Base-by-base conservation (phyloP, 768 basidiomycete genomes). In the Erythrobasidium yunnanense region DNA sequence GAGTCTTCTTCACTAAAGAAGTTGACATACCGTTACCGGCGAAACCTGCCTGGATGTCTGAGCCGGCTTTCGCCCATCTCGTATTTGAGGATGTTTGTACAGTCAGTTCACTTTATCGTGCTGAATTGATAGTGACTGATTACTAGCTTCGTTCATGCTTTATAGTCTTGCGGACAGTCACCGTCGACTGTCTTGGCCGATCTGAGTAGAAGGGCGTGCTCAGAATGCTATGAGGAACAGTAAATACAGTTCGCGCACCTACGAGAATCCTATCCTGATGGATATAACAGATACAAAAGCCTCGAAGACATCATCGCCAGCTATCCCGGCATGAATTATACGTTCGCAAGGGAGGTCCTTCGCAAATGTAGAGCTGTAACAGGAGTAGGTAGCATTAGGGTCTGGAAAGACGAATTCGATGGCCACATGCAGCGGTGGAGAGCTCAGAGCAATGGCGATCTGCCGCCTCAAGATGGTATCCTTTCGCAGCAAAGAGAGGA, bases 1-100 rank as follows among this genome's bases (percentile, higher is more conserved):
- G 56, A 2, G 56, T 58, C 3, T 58, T 45, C 25, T 25, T 58
- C 18, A 58, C 42, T 4, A 58, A 38, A 17, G 42, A 58, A 27
- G 38, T 58, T 4, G 56, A 58, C 15, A 32, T 58, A 3, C 56
- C 56, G 22, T 45, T 58, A 3, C 56, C 56, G 8, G 35, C 22
- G 3, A 38, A 25, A 7, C 27, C 45, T 8, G 7, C 11, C 17
- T 23, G 42, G 29, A 20, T 58, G 8, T 20, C 8, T 4, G 56
- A 58, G 35, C 34, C 38, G 2, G 56, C 33, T 8, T 58, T 58
- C 35, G 56, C 56, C 7, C 25, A 33, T 25, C 56, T 58, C 17
- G 29, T 58, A 25, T 58, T 58, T 25, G 42, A 7, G 23, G 23
- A 58, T 5, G 23, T 7, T 3, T 58, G 56, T 33, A 13, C 56